Evolutionary conservation across 2,329 filamentous ascomycete species (phyloP).

Genomic region (Epichloe festucae): DNA sequence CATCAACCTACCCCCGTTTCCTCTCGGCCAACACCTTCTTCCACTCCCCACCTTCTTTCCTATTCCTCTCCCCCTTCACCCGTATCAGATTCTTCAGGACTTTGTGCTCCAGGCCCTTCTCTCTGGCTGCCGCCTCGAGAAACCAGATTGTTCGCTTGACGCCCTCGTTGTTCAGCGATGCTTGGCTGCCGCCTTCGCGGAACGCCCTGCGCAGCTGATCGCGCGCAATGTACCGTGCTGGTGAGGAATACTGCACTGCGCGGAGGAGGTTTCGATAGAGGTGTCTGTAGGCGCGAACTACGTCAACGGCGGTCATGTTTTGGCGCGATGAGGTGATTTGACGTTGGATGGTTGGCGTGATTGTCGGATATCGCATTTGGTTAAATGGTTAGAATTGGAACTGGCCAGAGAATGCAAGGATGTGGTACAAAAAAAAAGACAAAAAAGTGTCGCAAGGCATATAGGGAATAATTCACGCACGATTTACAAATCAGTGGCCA

Average conservation of each 20-base stretch:
- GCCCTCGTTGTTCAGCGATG: constrained; percentile 32
- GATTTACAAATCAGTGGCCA: too few species aligned
- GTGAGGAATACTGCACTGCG: constrained; percentile 59
- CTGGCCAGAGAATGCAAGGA: too few species aligned
- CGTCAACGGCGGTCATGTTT: constrained; percentile 20
- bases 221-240: constrained; percentile 49
- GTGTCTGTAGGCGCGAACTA: constrained; percentile 55
- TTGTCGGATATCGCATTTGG: too few species aligned
- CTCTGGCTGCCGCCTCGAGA: constrained; percentile 47
- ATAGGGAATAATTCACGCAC: too few species aligned
- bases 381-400: too few species aligned
- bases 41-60: constrained; percentile 8
- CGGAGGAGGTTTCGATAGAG: constrained; percentile 55
- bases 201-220: constrained; percentile 49
- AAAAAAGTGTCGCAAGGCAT: too few species aligned
- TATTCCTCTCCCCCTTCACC: constrained; percentile 12
- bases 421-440: too few species aligned
- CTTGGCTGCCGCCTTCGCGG: constrained; percentile 21
- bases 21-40: constrained; percentile 10
- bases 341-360: too few species aligned
- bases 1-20: constrained; percentile 13
- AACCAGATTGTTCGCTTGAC: constrained; percentile 59
- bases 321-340: not conserved
- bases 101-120: constrained; percentile 56
- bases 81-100: constrained; percentile 56